Conservation (phyloP, 495 filamentous ascomycete genomes). For the Pyronema omphalodes region DNA sequence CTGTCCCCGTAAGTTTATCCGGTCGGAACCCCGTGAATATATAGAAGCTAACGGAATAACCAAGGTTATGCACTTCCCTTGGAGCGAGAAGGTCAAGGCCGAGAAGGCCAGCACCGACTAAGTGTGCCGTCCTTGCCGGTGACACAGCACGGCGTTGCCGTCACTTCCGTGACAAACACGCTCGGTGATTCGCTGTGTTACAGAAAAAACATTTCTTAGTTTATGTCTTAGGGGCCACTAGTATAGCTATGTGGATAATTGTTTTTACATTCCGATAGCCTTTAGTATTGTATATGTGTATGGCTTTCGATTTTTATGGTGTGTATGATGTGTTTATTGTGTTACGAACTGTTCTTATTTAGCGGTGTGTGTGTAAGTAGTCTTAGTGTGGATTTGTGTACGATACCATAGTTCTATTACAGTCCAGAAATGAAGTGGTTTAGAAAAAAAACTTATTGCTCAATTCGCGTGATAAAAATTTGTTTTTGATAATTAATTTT, state of each 20-base stretch:
- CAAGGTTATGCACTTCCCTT: constrained; percentile 75
- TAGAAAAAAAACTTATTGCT: no score
- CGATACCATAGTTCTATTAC: not conserved
- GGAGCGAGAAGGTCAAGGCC: constrained; percentile 63
- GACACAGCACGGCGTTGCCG: not conserved
- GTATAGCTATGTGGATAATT: not conserved
- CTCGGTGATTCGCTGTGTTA: not conserved
- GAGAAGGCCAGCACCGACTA: constrained; percentile 10
- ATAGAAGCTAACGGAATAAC: constrained; percentile 3
- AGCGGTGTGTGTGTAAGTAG: not conserved
- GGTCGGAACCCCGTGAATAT: not conserved
- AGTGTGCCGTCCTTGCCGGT: not conserved
- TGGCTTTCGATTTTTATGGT: not conserved
- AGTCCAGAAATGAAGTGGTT: no score
- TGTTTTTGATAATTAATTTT: no score
- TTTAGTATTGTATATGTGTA: not conserved
- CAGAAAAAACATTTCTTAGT: not conserved
- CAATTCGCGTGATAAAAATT: no score
- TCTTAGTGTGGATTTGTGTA: not conserved
- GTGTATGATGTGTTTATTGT: not conserved
- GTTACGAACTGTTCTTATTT: not conserved
- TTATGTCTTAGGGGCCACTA: not conserved
- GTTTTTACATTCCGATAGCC: constrained; percentile 1
- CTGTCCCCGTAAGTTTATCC: constrained; percentile 43
- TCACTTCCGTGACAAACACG: not conserved